Percentiles rank a stretch among this genome's conserved stretches.
phyloP scores from a whole-genome alignment of 2,329 filamentous ascomycete genomes.

The Chaetothyriales sp. region DNA sequence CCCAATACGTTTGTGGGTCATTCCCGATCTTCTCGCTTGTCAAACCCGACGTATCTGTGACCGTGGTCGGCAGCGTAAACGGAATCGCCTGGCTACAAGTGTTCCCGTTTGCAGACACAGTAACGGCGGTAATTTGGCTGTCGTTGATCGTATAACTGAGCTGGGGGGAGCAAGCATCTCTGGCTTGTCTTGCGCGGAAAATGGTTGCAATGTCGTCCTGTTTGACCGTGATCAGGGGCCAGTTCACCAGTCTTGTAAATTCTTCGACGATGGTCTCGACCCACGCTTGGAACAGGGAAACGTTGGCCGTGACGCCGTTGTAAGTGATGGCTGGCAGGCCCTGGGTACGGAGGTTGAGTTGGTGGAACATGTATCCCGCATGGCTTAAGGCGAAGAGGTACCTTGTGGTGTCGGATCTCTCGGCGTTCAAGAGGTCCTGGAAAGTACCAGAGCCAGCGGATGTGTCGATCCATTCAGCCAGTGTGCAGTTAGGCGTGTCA shows the following conservation, averaged over 20 bases:
- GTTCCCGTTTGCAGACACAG: constrained; percentile 37
- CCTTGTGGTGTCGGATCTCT: constrained; percentile 40
- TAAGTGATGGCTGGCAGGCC: constrained; percentile 36
- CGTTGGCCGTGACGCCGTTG: constrained; percentile 33
- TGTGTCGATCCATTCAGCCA: constrained; percentile 48
- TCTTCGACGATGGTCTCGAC: constrained; percentile 41
- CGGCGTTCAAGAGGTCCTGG: constrained; percentile 37
- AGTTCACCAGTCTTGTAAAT: constrained; percentile 39
- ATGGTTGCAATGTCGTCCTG: constrained; percentile 39
- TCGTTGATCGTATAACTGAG: constrained; percentile 34
- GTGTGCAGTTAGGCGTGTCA: constrained; percentile 42
- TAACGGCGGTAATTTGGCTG: constrained; percentile 37
- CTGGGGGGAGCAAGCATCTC: constrained; percentile 40
- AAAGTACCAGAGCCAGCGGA: constrained; percentile 43
- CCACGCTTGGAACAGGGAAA: constrained; percentile 46
- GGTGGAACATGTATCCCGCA: constrained; percentile 51
- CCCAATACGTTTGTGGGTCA: constrained; percentile 41
- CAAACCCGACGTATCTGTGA: constrained; percentile 31
- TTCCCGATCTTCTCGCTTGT: constrained; percentile 41
- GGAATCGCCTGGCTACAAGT: constrained; percentile 40
- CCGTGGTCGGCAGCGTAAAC: constrained; percentile 38
- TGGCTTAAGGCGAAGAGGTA: constrained; percentile 44
- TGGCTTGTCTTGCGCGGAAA: constrained; percentile 41
- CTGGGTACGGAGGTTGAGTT: constrained; percentile 44
- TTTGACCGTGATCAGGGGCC: constrained; percentile 43